Conservation (phyloP, 305 asterid species). For the Withania somnifera region DNA sequence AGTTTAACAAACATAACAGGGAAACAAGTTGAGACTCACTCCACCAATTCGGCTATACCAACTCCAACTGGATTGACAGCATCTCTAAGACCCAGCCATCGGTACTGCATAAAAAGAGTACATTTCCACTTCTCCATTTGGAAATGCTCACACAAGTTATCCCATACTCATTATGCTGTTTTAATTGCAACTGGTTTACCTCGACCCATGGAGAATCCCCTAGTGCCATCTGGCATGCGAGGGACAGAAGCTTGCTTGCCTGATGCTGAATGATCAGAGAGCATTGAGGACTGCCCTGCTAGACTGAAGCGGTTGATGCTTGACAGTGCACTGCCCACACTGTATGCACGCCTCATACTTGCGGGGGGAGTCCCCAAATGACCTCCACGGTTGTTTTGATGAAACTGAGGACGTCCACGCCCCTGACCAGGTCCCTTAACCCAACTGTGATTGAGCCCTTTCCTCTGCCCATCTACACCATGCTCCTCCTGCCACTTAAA, state of each 20-base stretch:
- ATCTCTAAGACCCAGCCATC: background rate
- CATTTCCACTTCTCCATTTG: background rate
- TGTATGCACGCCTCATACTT: conserved; percentile 13
- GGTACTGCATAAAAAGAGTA: background rate
- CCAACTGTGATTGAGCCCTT: conserved; percentile 29
- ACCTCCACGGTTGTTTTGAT: conserved; percentile 13
- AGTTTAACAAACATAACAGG: background rate
- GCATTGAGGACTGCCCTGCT: conserved; percentile 1
- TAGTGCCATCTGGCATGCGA: conserved; percentile 94
- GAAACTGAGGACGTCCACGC: background rate
- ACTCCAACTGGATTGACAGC: background rate
- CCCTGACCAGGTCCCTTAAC: conserved; percentile 29
- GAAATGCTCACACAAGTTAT: background rate
- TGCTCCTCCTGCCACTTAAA: conserved; percentile 21
- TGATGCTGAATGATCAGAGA: conserved; percentile 25
- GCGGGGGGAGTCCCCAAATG: background rate
- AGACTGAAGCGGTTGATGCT: conserved; percentile 16
- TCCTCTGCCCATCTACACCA: conserved; percentile 31
- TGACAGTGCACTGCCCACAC: conserved; percentile 20
- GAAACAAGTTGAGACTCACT: background rate
- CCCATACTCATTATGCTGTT: conserved; percentile 15
- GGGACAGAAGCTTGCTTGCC: conserved; percentile 53
- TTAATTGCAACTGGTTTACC: conserved; percentile 57
- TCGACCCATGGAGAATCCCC: conserved; percentile 89
- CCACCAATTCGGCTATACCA: background rate